Base-by-base conservation (phyloP, 495 filamentous ascomycete genomes). In the Podospora tetraspora region DNA sequence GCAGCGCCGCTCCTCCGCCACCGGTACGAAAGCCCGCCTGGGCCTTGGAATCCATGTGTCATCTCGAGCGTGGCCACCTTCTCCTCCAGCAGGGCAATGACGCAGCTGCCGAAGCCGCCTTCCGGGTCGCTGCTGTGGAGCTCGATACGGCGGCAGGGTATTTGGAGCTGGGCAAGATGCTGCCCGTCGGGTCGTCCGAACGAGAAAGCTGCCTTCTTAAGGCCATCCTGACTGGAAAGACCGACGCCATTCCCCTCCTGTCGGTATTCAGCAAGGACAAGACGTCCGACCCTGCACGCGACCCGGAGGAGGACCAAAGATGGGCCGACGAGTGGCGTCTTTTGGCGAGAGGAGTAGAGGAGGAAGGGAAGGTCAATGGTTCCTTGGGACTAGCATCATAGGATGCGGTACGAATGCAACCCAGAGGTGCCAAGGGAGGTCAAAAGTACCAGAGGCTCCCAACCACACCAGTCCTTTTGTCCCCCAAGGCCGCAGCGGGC, bases 31-130 rank as follows among this genome's bases (percentile, higher is more conserved):
- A 25, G 19, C 73, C 75, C 57, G 66, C 56, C 62, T 83, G 79
- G 80, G 67, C 70, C 32, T 76, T 73, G 72, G 76, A 78, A 60
- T 57, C 52, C 2, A 57, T 62, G 63, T 81, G 76, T 69, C 64
- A 74, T 13, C 66, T 70, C 24, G 69, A 59, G 37, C 70, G 71
- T 1, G 76, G 73, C 52, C 27, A 13, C 22, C 72, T 80, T 61
- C 66, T 73, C 19, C 9, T 69, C 13, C 34, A 66, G 34, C 68
- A 58, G n/a, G 66, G 66, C 52, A 29, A 67, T 9, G 27, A 16
- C 7, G 68, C 70, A 3, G 67, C 64, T 9, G 81, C 80, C 7
- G 9, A 22, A 5, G 72, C 52, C 13, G 22, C 73, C 6, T 74
- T 79, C 61, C 13, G 56, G 23, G 59, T 71, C 10, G 74, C 69